Evolutionary conservation across 768 basidiomycete genomes (phyloP), one percentile per base, ranked within the genome.

Genomic region (Baorangia bicolor): DNA sequence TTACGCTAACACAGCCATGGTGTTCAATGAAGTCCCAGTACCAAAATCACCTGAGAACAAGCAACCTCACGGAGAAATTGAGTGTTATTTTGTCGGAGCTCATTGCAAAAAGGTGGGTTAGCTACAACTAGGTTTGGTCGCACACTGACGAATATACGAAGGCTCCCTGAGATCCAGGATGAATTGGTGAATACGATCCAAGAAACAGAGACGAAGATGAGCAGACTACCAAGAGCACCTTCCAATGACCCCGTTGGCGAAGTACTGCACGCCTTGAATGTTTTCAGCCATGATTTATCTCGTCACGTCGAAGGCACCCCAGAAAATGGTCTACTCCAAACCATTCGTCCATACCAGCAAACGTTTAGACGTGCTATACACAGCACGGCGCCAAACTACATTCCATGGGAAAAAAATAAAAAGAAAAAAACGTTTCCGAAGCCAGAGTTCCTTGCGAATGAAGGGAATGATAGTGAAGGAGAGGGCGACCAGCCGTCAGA

Each of bases 71-170:
- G 0, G 78, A 79, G 18, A 70, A 78, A 4, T 69, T 90, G 34
- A 87, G 87, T 54, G 56, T 69, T 0, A 77, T 87, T 5, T 67
- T 91, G 1, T 87, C 85, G 0, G 80, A 84, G 31, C 66, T 86
- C 14, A 85, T 89, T 27, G 68, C 77, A 0, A 82, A 83, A 58
- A 73, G 83, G 88, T 86, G 51, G 2, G 73, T 68, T 27, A 16
- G 41, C 33, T 25, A 1, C 43, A n/a, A n/a, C n/a, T n/a, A n/a
- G n/a, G n/a, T n/a, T n/a, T n/a, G n/a, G 5, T 40, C n/a, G n/a
- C n/a, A n/a, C n/a, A n/a, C n/a, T n/a, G 49, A 50, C 30, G 10
- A 10, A 31, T 18, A 12, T n/a, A 31, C 21, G 12, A 51, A 89
- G 87, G 40, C 73, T 89, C 0, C 86, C 86, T 0, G 71, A 80